A percentile compares a stretch with the other conserved stretches of the same genome.
Conservation (phyloP, 495 filamentous ascomycete species). For the Haplographium delicatum region DNA sequence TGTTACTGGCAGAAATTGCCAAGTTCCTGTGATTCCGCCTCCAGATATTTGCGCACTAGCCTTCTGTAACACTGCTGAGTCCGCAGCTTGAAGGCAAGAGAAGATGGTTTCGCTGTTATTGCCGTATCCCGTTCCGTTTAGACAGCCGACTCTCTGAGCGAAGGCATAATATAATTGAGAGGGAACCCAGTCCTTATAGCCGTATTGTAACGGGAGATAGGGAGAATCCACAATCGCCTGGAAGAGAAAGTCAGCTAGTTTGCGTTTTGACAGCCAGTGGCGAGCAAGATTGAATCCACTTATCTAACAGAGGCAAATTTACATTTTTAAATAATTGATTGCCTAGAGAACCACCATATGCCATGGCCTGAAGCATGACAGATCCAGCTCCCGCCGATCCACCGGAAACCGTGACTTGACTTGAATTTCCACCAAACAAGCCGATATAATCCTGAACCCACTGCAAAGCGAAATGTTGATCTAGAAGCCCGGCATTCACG, state of each 20-base stretch:
- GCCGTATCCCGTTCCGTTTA: constrained; percentile 15
- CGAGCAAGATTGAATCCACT: too few species aligned
- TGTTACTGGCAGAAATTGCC: constrained; percentile 58
- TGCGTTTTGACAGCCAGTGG: too few species aligned
- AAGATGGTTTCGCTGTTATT: constrained; percentile 37
- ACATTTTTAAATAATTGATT: constrained; percentile 8
- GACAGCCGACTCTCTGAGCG: constrained; percentile 46
- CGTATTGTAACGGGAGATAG: constrained; percentile 41
- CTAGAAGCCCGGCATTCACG: constrained; percentile 59
- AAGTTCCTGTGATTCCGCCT: constrained; percentile 34
- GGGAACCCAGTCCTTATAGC: constrained; percentile 46
- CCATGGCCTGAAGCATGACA: constrained; percentile 60
- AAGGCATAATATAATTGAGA: constrained; percentile 52
- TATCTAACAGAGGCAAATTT: too few species aligned
- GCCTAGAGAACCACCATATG: constrained; percentile 40
- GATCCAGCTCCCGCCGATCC: constrained; percentile 64
- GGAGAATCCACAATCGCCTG: constrained; percentile 40
- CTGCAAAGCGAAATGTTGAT: constrained; percentile 61
- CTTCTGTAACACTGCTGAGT: constrained; percentile 48
- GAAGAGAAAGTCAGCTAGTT: constrained; percentile 39
- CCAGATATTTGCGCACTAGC: constrained; percentile 48
- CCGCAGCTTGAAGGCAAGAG: constrained; percentile 44
- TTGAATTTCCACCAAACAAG: constrained; percentile 63
- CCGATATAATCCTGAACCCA: constrained; percentile 69
- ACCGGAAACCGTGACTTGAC: constrained; percentile 61